Base-by-base conservation (phyloP, 2,329 filamentous ascomycete species). In the Podosphaera leucotricha region DNA sequence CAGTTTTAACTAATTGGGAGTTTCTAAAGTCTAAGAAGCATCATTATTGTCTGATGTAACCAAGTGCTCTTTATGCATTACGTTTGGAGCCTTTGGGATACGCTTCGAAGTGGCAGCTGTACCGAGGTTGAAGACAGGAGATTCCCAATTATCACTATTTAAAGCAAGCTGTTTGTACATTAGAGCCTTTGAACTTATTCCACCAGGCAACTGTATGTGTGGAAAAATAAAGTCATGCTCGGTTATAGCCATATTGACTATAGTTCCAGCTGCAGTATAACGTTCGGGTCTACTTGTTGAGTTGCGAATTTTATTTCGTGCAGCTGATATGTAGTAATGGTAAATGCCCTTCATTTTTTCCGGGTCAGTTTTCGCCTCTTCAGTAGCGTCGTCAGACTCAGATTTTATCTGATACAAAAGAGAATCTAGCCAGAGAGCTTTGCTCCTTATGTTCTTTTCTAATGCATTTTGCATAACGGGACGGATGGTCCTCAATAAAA, bases 141-240 rank as follows among this genome's bases (percentile, higher is more conserved):
- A 92, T 67, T 93, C 80, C 90, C 90, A 98, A 61, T 76, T 78
- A 45, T 93, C 81, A 43, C 90, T 90, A 72, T 90, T 84, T 52
- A 67, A 68, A 7, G 87, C 83, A 46, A 93, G 70, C 19, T 94
- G 75, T 64, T 76, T 83, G 70, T 92, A 95, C 62, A 93, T 84
- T 20, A 83, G 92, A 8, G 87, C 86, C 72, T 93, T 94, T 65
- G 75, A 77, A 53, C 81, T 90, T 59, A 94, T 87, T 45, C 85
- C 86, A 26, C 81, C 81, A 21, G 86, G 85, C 5, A 98, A 69
- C 46, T 77, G 70, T 57, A 98, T 77, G 58, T 87, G 67, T 56
- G 83, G 80, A 77, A 98, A 93, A 51, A 95, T 83, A 51, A 81
- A 86, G 57, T 94, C 83, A 52, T 93, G 73, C 63, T 85, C 75